These are phyloP conservation scores for Austroboletus niveus DNA, from an alignment of 1,284 basidiomycete genomes.

Conservation along the genomic window DNA sequence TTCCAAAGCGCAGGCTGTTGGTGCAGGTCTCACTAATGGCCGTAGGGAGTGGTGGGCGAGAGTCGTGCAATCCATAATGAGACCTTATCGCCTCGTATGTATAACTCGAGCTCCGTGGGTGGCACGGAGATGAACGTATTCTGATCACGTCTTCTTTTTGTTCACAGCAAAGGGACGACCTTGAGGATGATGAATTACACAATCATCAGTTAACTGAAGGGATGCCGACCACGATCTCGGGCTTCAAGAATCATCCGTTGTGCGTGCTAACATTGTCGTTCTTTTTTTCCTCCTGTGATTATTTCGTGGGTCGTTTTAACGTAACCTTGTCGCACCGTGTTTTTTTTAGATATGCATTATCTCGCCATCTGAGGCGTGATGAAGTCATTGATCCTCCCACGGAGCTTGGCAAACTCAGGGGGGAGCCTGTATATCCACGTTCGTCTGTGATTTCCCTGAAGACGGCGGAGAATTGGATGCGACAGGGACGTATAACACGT, in stretches of 20 bases:
- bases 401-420: conserved; percentile 89
- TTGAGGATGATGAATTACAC: conserved; percentile 92
- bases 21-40: conserved; percentile 44
- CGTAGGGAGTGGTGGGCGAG: conserved; percentile 85
- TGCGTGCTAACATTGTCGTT: conserved; percentile 37
- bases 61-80: conserved; percentile 58
- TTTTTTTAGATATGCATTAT: conserved; percentile 74
- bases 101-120: conserved; percentile 10
- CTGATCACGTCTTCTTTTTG: conserved; percentile 11
- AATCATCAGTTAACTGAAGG: conserved; percentile 79
- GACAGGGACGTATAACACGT: conserved; percentile 75
- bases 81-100: conserved; percentile 80
- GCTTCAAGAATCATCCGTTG: conserved; percentile 97
- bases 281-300: conserved; percentile 10
- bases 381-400: conserved; percentile 85
- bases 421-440: conserved; percentile 90
- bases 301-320: conserved; percentile 5
- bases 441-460: conserved; percentile 82
- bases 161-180: conserved; percentile 81
- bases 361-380: conserved; percentile 85
- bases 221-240: conserved; percentile 90
- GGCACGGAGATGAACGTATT: conserved; percentile 28
- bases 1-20: conserved; percentile 74
- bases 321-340: not conserved
- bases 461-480: conserved; percentile 94